Evolutionary conservation across 176 grass and related monocot genomes (phyloP).

Genomic region (Miscanthus lutarioriparius): DNA sequence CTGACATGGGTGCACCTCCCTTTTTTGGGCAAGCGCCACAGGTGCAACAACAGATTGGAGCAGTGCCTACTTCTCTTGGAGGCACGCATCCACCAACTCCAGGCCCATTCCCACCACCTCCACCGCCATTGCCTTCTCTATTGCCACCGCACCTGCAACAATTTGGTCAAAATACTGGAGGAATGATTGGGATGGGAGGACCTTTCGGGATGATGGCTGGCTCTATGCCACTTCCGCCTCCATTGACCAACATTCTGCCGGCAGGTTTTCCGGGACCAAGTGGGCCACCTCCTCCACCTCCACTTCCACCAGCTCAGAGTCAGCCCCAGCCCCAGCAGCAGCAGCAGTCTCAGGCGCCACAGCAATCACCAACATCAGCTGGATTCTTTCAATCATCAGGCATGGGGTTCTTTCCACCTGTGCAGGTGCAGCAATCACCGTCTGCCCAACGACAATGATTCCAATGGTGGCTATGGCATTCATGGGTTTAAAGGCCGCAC

Average conservation of each 20-base stretch:
- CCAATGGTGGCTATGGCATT: background rate
- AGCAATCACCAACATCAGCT: constrained; percentile 45
- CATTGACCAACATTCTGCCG: constrained; percentile 42
- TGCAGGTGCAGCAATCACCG: constrained; percentile 74
- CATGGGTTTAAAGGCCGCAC: constrained; percentile 27
- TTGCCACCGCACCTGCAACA: constrained; percentile 62
- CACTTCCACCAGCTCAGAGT: constrained; percentile 38
- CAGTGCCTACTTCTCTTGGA: constrained; percentile 37
- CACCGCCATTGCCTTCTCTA: constrained; percentile 61
- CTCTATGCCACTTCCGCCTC: constrained; percentile 60
- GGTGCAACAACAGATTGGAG: constrained; percentile 45
- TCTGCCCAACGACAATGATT: constrained; percentile 71
- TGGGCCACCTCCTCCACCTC: constrained; percentile 49
- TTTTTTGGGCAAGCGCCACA: constrained; percentile 56
- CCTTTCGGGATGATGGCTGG: constrained; percentile 54
- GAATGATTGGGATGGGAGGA: constrained; percentile 42
- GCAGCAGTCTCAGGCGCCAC: constrained; percentile 62
- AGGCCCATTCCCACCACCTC: constrained; percentile 54
- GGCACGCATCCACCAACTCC: constrained; percentile 32
- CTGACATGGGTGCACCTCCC: constrained; percentile 43
- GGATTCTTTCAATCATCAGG: constrained; percentile 70
- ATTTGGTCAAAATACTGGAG: constrained; percentile 54
- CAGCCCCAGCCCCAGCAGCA: constrained; percentile 68
- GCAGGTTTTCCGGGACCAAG: constrained; percentile 47
- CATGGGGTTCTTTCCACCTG: constrained; percentile 65